Conservation (phyloP, 2,329 filamentous ascomycete species). For the Pseudogymnoascus sp. region DNA sequence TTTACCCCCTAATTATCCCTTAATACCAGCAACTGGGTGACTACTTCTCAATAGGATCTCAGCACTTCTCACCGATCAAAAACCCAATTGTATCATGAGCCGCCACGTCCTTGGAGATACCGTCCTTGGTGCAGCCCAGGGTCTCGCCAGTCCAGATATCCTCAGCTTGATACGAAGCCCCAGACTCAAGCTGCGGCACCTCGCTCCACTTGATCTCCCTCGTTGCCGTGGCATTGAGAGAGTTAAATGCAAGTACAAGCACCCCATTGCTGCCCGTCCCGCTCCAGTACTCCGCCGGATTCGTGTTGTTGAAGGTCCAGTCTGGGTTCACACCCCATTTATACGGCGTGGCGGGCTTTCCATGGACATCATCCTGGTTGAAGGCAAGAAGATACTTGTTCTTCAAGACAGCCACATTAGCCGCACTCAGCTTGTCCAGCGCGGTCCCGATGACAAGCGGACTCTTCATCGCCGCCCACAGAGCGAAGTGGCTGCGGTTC, state of each 20-base stretch:
- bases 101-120: conserved; percentile 24
- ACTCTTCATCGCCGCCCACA: conserved; percentile 9
- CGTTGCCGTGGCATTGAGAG: conserved; percentile 24
- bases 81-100: conserved; percentile 30
- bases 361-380: conserved; percentile 28
- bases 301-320: conserved; percentile 39
- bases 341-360: conserved; percentile 28
- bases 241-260: conserved; percentile 42
- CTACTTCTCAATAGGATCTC: conserved; percentile 4
- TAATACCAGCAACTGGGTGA: background rate
- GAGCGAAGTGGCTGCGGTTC: conserved; percentile 9
- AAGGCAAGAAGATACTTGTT: conserved; percentile 21
- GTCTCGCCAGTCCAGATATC: conserved; percentile 40
- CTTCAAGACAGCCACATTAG: conserved; percentile 25
- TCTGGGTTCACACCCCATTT: conserved; percentile 42
- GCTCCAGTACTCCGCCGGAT: conserved; percentile 43
- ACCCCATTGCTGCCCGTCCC: conserved; percentile 35
- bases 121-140: conserved; percentile 30
- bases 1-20: too few relatives aligned
- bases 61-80: conserved; percentile 20
- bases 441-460: background rate
- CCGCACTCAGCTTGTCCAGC: conserved; percentile 19
- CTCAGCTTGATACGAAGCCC: conserved; percentile 31
- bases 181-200: conserved; percentile 32
- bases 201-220: conserved; percentile 36